These are phyloP conservation scores for Ceratocystis papillata DNA, from an alignment of 2,329 filamentous ascomycete genomes.

Conservation along the genomic window DNA sequence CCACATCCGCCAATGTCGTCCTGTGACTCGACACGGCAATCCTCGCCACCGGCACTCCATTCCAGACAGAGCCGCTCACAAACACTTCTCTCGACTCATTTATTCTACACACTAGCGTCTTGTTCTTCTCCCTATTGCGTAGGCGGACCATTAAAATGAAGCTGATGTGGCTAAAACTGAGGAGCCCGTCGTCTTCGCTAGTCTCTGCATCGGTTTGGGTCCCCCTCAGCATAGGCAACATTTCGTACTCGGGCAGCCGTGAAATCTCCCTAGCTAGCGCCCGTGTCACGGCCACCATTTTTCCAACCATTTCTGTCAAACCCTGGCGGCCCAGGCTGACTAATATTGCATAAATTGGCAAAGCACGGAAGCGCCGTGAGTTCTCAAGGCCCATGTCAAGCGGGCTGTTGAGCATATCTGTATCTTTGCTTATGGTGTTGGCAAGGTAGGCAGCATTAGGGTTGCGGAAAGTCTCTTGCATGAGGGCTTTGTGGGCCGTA, in stretches of 20 bases:
- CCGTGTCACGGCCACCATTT: slow-evolving; percentile 62
- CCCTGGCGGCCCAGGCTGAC: slow-evolving; percentile 61
- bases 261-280: slow-evolving; percentile 53
- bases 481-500: slow-evolving; percentile 51
- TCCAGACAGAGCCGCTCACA: slow-evolving; percentile 72
- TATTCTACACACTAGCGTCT: slow-evolving; percentile 55
- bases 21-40: slow-evolving; percentile 81
- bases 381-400: slow-evolving; percentile 84
- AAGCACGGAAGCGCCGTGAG: slow-evolving; percentile 75
- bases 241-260: slow-evolving; percentile 51
- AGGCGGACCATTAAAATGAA: slow-evolving; percentile 67
- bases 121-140: slow-evolving; percentile 51
- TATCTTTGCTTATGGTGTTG: slow-evolving; percentile 28
- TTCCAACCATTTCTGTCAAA: slow-evolving; percentile 56
- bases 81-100: slow-evolving; percentile 67
- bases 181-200: slow-evolving; percentile 33
- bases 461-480: slow-evolving; percentile 60
- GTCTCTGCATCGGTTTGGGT: not conserved
- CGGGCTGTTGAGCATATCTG: slow-evolving; percentile 57
- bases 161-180: slow-evolving; percentile 46
- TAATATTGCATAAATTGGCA: slow-evolving; percentile 79
- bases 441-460: slow-evolving; percentile 73
- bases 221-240: slow-evolving; percentile 42
- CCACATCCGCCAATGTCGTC: slow-evolving; percentile 57
- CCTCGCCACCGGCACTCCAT: slow-evolving; percentile 61